Base-by-base conservation (phyloP, 2,329 filamentous ascomycete genomes). In the Elsinoe perseae region DNA sequence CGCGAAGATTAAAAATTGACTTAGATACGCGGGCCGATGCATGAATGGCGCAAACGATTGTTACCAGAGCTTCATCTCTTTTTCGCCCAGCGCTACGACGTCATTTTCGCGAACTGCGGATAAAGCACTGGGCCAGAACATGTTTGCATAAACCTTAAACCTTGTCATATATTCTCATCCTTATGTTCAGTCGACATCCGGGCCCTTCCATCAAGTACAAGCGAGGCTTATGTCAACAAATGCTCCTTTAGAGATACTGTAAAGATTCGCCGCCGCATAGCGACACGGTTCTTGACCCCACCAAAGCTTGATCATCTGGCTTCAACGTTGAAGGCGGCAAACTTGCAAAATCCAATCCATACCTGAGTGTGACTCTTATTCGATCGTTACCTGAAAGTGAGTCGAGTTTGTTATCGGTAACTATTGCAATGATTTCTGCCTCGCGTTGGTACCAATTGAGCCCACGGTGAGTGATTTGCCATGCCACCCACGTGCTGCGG, bases 151-250 rank as follows among this genome's bases (percentile, higher is more conserved):
- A 25, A 48, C n/a, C n/a, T 25, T 25, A 20, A 9, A 50, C 16
- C n/a, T 30, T 50, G 9, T 12, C 48, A 20, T 52, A 5, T 36
- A 23, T 14, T 23, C 8, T 23, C n/a, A 7, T 2, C 4, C 8
- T 34, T 36, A 20, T 52, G 48, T 52, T 52, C 48, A 52, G 16
- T 52, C 48, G 38, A 52, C 48, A 52, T 52, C 48, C 48, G 48
- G 38, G 25, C 14, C 16, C 14, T 28, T 25, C 44, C 44, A 50
- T n/a, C n/a, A n/a, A n/a, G n/a, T 50, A 25, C 43, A 18, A 44
- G 12, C 23, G 14, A 27, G 23, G 32, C 20, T 25, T 44, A n/a
- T 38, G 34, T 16, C n/a, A 12, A 25, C 18, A 44, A 12, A 25
- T 44, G 20, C n/a, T n/a, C n/a, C n/a, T n/a, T n/a, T n/a, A n/a